A percentile compares a stretch with the other conserved stretches of the same genome.
Conservation (phyloP, 805 yeast species). For the Ogataea neopini region DNA sequence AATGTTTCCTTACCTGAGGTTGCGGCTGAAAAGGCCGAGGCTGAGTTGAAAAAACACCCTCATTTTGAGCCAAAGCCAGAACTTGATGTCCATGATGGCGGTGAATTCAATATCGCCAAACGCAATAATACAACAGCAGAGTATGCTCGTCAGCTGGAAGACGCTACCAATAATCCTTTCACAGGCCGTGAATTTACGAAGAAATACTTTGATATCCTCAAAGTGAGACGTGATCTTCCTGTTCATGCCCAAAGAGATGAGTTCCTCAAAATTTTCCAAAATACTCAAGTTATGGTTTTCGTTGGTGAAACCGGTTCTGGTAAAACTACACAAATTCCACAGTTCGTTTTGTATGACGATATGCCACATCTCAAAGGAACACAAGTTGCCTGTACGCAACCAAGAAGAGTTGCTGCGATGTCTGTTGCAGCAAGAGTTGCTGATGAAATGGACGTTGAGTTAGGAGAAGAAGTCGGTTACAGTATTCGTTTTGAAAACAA, state of each 20-base stretch:
- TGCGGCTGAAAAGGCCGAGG: conserved; percentile 70
- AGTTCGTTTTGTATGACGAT: conserved; percentile 89
- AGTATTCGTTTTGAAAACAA: conserved; percentile 91
- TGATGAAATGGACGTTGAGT: conserved; percentile 90
- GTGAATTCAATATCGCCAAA: conserved; percentile 55
- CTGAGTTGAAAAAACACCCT: conserved; percentile 49
- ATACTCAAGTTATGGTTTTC: conserved; percentile 92
- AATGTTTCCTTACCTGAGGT: conserved; percentile 59
- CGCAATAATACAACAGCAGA: conserved; percentile 68
- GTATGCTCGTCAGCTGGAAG: conserved; percentile 60
- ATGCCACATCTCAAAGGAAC: conserved; percentile 83
- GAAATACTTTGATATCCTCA: conserved; percentile 76
- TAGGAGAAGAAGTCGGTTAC: conserved; percentile 96
- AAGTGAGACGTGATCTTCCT: conserved; percentile 81
- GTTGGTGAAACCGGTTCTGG: conserved; percentile 99
- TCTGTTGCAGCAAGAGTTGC: conserved; percentile 97
- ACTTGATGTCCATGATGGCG: conserved; percentile 60
- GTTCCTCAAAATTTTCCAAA: conserved; percentile 79
- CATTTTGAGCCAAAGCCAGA: conserved; percentile 38
- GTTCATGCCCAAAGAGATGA: conserved; percentile 93
- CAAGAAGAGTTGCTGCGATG: conserved; percentile 99
- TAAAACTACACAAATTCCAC: conserved; percentile 98
- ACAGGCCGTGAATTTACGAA: conserved; percentile 63
- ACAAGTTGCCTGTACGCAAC: conserved; percentile 94
- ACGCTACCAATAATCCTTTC: conserved; percentile 70